Conservation (phyloP, 768 basidiomycete genomes). For the Boletellus sp. region DNA sequence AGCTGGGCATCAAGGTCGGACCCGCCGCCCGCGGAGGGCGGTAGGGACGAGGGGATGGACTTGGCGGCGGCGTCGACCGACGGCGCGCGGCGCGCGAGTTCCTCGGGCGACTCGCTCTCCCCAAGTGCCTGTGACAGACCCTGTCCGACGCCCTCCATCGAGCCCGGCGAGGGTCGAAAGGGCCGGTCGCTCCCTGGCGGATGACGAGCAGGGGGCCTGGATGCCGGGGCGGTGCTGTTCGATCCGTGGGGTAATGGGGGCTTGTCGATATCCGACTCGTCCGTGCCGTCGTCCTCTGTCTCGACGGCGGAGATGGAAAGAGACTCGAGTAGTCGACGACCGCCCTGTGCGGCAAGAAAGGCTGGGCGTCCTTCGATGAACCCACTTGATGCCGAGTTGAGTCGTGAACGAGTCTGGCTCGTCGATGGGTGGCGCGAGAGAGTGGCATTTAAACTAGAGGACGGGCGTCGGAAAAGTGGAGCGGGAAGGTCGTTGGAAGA, state of each 20-base stretch:
- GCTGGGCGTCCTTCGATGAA: slow-evolving; percentile 20
- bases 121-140: slow-evolving; percentile 32
- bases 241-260: slow-evolving; percentile 1
- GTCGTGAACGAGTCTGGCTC: slow-evolving; percentile 23
- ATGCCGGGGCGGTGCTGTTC: background rate
- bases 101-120: slow-evolving; percentile 8
- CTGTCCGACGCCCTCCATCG: slow-evolving; percentile 32
- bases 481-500: slow-evolving; percentile 29
- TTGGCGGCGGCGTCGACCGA: background rate
- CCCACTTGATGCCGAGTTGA: slow-evolving; percentile 17
- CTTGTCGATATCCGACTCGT: slow-evolving; percentile 21
- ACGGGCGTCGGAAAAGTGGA: slow-evolving; percentile 20
- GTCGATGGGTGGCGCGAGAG: slow-evolving; percentile 28
- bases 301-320: slow-evolving; percentile 55
- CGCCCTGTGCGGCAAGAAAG: slow-evolving; percentile 20
- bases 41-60: slow-evolving; percentile 1
- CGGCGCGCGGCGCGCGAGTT: background rate
- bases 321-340: slow-evolving; percentile 36
- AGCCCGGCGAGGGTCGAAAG: slow-evolving; percentile 18
- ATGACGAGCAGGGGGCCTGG: slow-evolving; percentile 7
- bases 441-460: slow-evolving; percentile 26
- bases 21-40: slow-evolving; percentile 12
- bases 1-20: slow-evolving; percentile 45
- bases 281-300: slow-evolving; percentile 41
- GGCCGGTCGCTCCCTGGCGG: slow-evolving; percentile 9